Conservation (phyloP, 2,329 filamentous ascomycete genomes). For the Pseudogymnoascus sp. region DNA sequence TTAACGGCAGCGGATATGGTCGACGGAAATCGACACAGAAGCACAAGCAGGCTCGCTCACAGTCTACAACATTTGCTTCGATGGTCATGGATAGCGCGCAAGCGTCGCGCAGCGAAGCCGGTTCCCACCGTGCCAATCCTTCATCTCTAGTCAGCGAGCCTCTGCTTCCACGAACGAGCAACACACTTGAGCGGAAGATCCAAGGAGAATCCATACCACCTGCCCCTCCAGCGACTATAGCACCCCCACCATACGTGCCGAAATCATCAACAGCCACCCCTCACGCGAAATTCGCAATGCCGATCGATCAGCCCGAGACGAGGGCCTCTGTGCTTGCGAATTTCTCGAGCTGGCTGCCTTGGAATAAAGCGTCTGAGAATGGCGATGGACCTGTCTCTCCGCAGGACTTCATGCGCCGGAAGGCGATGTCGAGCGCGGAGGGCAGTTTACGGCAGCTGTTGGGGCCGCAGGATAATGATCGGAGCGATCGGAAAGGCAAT, state of each 20-base stretch:
- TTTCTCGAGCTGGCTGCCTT: constrained; percentile 27
- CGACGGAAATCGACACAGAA: constrained; percentile 1
- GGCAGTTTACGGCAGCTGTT: constrained; percentile 48
- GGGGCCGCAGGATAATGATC: constrained; percentile 29
- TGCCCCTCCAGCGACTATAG: constrained; percentile 21
- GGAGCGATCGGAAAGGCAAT: constrained; percentile 26
- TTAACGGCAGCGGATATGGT: background rate
- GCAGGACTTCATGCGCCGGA: constrained; percentile 15
- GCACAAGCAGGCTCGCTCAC: constrained; percentile 25
- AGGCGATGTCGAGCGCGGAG: constrained; percentile 42
- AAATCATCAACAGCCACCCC: constrained; percentile 10
- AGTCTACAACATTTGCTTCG: constrained; percentile 38
- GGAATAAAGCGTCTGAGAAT: constrained; percentile 14
- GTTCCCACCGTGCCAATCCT: constrained; percentile 31
- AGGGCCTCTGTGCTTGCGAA: constrained; percentile 23
- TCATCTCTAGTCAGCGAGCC: constrained; percentile 45
- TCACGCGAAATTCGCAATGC: constrained; percentile 14
- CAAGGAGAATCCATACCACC: background rate
- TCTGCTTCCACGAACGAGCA: constrained; percentile 49
- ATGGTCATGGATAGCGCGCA: constrained; percentile 36
- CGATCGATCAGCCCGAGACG: constrained; percentile 22
- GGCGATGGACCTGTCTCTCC: background rate
- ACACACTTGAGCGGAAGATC: constrained; percentile 17
- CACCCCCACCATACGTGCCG: constrained; percentile 5
- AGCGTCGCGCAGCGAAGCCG: constrained; percentile 25